Evolutionary conservation across 768 basidiomycete species (phyloP).

Genomic region (Lentinula raphanica): DNA sequence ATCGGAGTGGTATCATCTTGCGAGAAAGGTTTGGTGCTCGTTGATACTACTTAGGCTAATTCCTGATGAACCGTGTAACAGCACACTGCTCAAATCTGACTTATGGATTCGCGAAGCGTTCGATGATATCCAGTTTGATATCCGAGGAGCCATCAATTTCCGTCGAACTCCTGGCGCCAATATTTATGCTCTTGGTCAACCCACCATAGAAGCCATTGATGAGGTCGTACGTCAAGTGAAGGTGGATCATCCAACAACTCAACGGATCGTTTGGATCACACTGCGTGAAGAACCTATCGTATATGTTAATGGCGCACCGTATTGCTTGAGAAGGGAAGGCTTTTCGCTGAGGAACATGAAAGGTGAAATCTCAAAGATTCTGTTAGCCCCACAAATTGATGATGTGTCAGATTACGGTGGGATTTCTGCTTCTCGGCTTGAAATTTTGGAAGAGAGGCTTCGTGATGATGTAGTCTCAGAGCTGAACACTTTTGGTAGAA

Average conservation of each 20-base stretch:
- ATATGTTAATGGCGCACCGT: conserved; percentile 89
- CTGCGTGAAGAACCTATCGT: conserved; percentile 90
- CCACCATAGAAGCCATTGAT: conserved; percentile 81
- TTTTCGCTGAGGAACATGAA: conserved; percentile 94
- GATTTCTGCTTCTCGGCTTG: conserved; percentile 85
- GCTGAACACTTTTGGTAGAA: conserved; percentile 75
- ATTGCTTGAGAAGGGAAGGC: conserved; percentile 80
- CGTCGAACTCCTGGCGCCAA: conserved; percentile 74
- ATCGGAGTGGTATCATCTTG: conserved; percentile 90
- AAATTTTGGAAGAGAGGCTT: conserved; percentile 86
- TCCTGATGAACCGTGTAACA: conserved; percentile 21
- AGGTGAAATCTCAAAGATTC: conserved; percentile 39
- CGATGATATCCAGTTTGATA: conserved; percentile 54
- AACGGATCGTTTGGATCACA: conserved; percentile 82
- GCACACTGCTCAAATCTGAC: conserved; percentile 88
- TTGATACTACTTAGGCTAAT: neutral
- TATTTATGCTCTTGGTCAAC: conserved; percentile 92
- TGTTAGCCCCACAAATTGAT: neutral
- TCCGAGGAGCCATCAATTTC: conserved; percentile 95
- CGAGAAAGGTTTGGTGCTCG: conserved; percentile 73
- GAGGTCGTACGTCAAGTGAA: conserved; percentile 68
- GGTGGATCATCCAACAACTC: conserved; percentile 50
- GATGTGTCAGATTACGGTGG: conserved; percentile 79
- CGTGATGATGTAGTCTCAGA: conserved; percentile 85
- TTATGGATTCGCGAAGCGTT: conserved; percentile 83